Evolutionary conservation across 2,329 filamentous ascomycete species (phyloP).

Genomic region (Colletotrichum tabaci): DNA sequence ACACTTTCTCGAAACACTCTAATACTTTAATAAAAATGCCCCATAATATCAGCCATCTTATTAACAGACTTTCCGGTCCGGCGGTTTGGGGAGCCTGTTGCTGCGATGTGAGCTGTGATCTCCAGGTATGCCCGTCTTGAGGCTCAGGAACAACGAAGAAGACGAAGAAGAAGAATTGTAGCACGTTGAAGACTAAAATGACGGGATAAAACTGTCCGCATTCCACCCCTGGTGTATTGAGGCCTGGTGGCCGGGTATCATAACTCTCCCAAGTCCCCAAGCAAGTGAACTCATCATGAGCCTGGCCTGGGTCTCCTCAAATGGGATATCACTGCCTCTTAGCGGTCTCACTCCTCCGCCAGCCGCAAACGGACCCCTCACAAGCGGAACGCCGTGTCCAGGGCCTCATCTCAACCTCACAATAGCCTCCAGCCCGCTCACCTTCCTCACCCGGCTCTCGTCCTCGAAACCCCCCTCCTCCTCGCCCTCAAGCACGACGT

Average conservation of each 20-base stretch:
- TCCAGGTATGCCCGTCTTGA: no score
- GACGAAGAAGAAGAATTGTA: neutral
- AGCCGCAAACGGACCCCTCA: no score
- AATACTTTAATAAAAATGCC: no score
- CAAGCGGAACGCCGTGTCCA: neutral
- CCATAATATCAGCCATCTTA: no score
- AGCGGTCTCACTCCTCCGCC: neutral
- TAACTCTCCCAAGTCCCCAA: neutral
- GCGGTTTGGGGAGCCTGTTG: no score
- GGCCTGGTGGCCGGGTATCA: constrained; percentile 27
- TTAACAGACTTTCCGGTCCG: no score
- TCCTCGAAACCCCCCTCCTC: constrained; percentile 53
- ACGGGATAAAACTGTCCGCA: no score
- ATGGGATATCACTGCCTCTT: neutral
- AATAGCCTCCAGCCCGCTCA: constrained; percentile 67
- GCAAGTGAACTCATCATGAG: neutral
- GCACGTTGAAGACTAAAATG: neutral
- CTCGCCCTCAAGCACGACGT: constrained; percentile 66
- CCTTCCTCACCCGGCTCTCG: constrained; percentile 60
- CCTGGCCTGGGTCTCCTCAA: no score
- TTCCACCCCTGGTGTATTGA: neutral
- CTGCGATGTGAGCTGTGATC: neutral
- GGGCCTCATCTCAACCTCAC: constrained; percentile 61
- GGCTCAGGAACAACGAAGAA: no score
- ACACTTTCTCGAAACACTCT: no score